A percentile compares a stretch with the other conserved stretches of the same genome.
Conservation (phyloP, 768 basidiomycete species). For the Russula griseocarnosa region DNA sequence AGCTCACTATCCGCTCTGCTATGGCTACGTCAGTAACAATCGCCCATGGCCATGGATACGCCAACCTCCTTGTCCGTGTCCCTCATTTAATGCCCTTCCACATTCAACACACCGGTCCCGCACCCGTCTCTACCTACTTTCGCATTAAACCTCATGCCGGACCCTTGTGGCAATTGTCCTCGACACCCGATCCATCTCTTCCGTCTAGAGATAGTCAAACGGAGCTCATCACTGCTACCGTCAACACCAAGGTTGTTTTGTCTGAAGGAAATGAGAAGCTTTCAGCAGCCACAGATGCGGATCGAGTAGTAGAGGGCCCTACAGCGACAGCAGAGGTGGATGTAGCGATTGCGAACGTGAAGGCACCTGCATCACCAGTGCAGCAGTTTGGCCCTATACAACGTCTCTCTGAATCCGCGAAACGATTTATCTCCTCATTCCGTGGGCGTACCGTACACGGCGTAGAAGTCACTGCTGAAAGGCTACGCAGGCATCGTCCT, state of each 20-base stretch:
- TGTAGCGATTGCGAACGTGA: not conserved
- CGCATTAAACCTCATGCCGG: slow-evolving; percentile 41
- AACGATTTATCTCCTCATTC: slow-evolving; percentile 60
- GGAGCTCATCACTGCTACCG: not conserved
- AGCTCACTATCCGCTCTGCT: no score
- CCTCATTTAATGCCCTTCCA: slow-evolving; percentile 85
- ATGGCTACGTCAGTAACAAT: slow-evolving; percentile 18
- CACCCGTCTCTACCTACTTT: slow-evolving; percentile 73
- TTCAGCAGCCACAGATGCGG: not conserved
- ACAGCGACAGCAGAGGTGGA: not conserved
- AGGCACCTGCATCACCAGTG: not conserved
- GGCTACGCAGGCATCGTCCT: slow-evolving; percentile 71
- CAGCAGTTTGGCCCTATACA: not conserved
- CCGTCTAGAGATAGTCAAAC: not conserved
- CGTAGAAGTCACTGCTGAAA: slow-evolving; percentile 53
- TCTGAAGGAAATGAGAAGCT: not conserved
- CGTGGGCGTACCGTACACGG: slow-evolving; percentile 75
- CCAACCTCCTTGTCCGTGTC: slow-evolving; percentile 5
- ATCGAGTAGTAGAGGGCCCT: not conserved
- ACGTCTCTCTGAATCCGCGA: slow-evolving; percentile 25
- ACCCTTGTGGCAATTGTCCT: slow-evolving; percentile 23
- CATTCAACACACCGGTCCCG: slow-evolving; percentile 64
- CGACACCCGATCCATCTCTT: slow-evolving; percentile 5
- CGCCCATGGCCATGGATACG: not conserved
- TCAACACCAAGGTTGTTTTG: not conserved